Evolutionary conservation across 768 basidiomycete species (phyloP), one percentile per base, ranked within the genome.

Genomic region (Serpula lacrymans): DNA sequence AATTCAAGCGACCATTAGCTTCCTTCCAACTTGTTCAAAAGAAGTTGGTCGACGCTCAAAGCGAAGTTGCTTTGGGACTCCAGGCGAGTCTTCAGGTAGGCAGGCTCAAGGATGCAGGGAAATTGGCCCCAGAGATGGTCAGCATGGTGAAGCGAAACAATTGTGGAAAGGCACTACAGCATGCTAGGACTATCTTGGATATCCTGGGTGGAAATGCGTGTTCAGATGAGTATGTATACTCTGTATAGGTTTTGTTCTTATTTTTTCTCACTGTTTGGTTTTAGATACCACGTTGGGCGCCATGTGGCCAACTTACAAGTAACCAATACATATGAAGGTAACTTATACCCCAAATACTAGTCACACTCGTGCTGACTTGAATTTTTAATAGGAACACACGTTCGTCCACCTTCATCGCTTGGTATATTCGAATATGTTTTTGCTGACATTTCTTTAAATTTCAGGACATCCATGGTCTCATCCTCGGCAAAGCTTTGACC

Each of bases 11-110:
- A 26, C 92, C 93, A 0, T 71, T 97, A 3, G 94, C 90, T 2
- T 86, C 87, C 5, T 98, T 95, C 80, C 95, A 98, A 63, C 82
- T 98, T n/a, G 75, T 97, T 13, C 94, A 97, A 62, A 95, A 95
- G 78, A 98, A 98, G 64, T 75, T 98, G 12, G 92, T 86, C 3
- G 93, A 97, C 49, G 93, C 95, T 10, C 85, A 92, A 48, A 88
- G 84, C 2, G 91, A 96, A 54, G 77, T 82, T 7, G 78, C 84
- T 1, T 69, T 94, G 10, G 90, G 93, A 5, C 67, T 90, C 18
- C 72, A 79, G 30, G 84, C 85, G 5, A 84, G 80, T 49, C 61
- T 87, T 22, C 88, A 88, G 57, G 84, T 86, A 3, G 94, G 94
- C 2, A 73, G 92, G 22, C 69, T 97, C 47, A 96, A 96, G 69